phyloP scores from a whole-genome alignment of 257 asterid genomes.

The Jacaranda copaia region DNA sequence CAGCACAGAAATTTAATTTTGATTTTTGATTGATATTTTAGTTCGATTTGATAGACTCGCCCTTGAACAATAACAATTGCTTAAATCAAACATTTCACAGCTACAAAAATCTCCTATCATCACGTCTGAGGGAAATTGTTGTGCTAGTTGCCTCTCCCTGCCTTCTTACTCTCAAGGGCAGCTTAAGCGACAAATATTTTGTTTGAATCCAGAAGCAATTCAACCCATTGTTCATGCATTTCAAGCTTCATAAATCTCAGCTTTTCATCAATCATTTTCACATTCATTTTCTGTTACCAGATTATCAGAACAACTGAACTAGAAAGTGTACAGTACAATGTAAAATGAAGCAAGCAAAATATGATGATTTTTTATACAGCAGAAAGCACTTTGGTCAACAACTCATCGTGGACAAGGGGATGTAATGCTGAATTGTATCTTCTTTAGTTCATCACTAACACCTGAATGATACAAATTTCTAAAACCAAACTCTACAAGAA shows the following conservation, averaged over 20 bases:
- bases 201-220: background rate
- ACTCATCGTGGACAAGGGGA: constrained; percentile 41
- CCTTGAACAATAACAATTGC: too few relatives aligned
- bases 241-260: background rate
- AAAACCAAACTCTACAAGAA: constrained; percentile 60
- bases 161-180: too few relatives aligned
- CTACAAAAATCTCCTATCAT: too few relatives aligned
- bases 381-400: constrained; percentile 47
- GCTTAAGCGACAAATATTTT: background rate
- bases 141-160: too few relatives aligned
- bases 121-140: too few relatives aligned
- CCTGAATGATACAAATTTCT: constrained; percentile 51
- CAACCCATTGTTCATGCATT: background rate
- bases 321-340: constrained; percentile 22
- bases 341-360: constrained; percentile 45
- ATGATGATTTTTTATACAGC: constrained; percentile 54
- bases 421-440: constrained; percentile 42
- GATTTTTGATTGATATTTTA: too few relatives aligned
- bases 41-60: too few relatives aligned
- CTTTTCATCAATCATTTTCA: background rate
- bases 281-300: background rate
- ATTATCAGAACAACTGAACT: background rate
- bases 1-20: too few relatives aligned
- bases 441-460: constrained; percentile 52
- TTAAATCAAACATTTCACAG: too few relatives aligned